These are phyloP conservation scores for Dactylonectria macrodidyma DNA, from an alignment of 2,329 filamentous ascomycete genomes.

Conservation along the genomic window DNA sequence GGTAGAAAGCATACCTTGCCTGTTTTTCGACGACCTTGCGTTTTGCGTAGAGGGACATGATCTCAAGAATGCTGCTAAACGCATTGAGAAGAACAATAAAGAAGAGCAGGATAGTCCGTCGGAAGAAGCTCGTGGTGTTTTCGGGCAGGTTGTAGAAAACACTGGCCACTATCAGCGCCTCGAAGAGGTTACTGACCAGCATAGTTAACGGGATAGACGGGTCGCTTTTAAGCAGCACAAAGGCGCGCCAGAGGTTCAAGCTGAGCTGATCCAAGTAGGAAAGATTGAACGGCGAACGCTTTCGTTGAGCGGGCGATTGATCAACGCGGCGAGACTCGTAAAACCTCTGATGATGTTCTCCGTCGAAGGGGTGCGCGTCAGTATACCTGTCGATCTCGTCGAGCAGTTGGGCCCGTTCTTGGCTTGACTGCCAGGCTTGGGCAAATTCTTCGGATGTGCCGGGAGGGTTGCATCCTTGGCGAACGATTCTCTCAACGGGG, in stretches of 20 bases:
- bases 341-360: slow-evolving; percentile 41
- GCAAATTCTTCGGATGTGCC: slow-evolving; percentile 55
- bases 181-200: slow-evolving; percentile 37
- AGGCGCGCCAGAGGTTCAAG: slow-evolving; percentile 32
- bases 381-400: slow-evolving; percentile 51
- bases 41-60: slow-evolving; percentile 45
- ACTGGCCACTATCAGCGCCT: slow-evolving; percentile 34
- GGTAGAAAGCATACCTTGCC: slow-evolving; percentile 50
- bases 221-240: slow-evolving; percentile 33
- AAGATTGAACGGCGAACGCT: slow-evolving; percentile 36
- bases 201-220: slow-evolving; percentile 36
- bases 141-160: slow-evolving; percentile 37
- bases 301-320: slow-evolving; percentile 35
- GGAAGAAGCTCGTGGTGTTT: slow-evolving; percentile 33
- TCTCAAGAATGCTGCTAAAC: slow-evolving; percentile 40
- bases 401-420: slow-evolving; percentile 41
- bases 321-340: slow-evolving; percentile 31
- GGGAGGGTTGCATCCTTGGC: slow-evolving; percentile 51
- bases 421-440: slow-evolving; percentile 49
- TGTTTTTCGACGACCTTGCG: slow-evolving; percentile 53
- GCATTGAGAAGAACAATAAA: slow-evolving; percentile 41
- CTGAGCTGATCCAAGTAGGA: slow-evolving; percentile 32
- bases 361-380: slow-evolving; percentile 41
- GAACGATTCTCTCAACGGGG: slow-evolving; percentile 51
- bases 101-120: slow-evolving; percentile 32